These are phyloP conservation scores for Mycena olivaceomarginata DNA, from an alignment of 768 basidiomycete species.

Conservation along the genomic window DNA sequence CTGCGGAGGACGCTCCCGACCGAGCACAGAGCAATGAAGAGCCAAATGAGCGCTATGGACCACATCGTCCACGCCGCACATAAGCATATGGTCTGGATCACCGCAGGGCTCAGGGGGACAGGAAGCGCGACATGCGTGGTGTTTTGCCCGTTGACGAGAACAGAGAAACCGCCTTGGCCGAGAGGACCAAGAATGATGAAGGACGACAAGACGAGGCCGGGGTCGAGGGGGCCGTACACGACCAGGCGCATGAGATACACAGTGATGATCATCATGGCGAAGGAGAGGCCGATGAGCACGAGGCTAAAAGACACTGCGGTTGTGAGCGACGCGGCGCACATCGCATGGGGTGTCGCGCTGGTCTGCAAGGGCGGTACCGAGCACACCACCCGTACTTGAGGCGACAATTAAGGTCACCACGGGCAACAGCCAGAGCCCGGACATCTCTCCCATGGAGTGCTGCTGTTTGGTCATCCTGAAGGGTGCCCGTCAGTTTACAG, in stretches of 20 bases:
- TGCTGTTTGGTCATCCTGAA: conserved; percentile 73
- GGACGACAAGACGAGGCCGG: conserved; percentile 63
- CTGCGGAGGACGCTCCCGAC: conserved; percentile 56
- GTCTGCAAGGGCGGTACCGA: conserved; percentile 64
- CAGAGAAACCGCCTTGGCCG: conserved; percentile 73
- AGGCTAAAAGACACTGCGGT: conserved; percentile 61
- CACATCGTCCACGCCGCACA: conserved; percentile 69
- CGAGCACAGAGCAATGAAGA: conserved; percentile 65
- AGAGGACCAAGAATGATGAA: conserved; percentile 78
- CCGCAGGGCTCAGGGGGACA: conserved; percentile 66
- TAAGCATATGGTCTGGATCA: conserved; percentile 66
- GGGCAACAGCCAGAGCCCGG: conserved; percentile 77
- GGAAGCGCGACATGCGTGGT: conserved; percentile 66
- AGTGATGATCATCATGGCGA: conserved; percentile 73
- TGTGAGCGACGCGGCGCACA: conserved; percentile 58
- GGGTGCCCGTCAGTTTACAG: background rate
- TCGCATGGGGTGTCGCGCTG: conserved; percentile 58
- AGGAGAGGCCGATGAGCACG: conserved; percentile 62
- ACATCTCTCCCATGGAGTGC: conserved; percentile 67
- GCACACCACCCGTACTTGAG: conserved; percentile 72
- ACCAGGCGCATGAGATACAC: conserved; percentile 71
- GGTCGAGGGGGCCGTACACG: conserved; percentile 65
- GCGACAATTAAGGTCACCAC: conserved; percentile 77
- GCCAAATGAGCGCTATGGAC: conserved; percentile 75
- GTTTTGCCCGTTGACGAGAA: conserved; percentile 67